phyloP scores from a whole-genome alignment of 2,329 filamentous ascomycete genomes.

The Exophiala calicioides region DNA sequence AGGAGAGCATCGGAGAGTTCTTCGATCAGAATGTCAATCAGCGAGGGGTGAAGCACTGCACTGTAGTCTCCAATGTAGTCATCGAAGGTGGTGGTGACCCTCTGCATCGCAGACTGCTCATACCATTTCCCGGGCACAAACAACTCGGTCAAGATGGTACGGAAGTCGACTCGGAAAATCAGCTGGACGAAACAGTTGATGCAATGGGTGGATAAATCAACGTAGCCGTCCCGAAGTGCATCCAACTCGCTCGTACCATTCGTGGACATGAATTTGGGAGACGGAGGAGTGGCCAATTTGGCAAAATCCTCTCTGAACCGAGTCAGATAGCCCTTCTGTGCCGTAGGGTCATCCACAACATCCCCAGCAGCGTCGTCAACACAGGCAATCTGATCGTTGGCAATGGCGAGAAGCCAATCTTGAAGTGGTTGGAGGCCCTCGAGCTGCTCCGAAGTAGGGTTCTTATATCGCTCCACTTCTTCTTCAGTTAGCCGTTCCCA shows the following conservation, averaged over 20 bases:
- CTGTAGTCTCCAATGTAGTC: constrained; percentile 92
- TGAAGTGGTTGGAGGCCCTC: constrained; percentile 73
- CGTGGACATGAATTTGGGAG: constrained; percentile 68
- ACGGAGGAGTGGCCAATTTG: constrained; percentile 69
- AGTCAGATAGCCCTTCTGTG: constrained; percentile 76
- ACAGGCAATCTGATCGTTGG: constrained; percentile 97
- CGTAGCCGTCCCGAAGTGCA: constrained; percentile 81
- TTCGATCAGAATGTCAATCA: constrained; percentile 89
- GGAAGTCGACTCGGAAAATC: constrained; percentile 90
- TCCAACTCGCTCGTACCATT: constrained; percentile 72
- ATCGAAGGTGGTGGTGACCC: constrained; percentile 91
- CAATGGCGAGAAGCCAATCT: constrained; percentile 94
- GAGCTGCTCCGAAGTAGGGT: constrained; percentile 45
- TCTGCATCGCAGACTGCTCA: constrained; percentile 78
- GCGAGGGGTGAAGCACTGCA: constrained; percentile 77
- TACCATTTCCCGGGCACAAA: constrained; percentile 88
- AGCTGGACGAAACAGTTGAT: constrained; percentile 82
- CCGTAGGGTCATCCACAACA: constrained; percentile 69
- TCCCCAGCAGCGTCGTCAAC: constrained; percentile 84
- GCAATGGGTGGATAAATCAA: constrained; percentile 92
- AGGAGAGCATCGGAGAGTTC: constrained; percentile 91
- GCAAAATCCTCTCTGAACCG: constrained; percentile 84
- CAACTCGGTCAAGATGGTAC: constrained; percentile 77
- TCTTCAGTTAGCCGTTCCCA: constrained; percentile 89
- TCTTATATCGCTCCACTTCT: constrained; percentile 74